Percentiles rank a stretch among this genome's conserved stretches.
Evolutionary conservation across 345 rosid genomes (phyloP).

Genomic region (Moricandia arvensis): DNA sequence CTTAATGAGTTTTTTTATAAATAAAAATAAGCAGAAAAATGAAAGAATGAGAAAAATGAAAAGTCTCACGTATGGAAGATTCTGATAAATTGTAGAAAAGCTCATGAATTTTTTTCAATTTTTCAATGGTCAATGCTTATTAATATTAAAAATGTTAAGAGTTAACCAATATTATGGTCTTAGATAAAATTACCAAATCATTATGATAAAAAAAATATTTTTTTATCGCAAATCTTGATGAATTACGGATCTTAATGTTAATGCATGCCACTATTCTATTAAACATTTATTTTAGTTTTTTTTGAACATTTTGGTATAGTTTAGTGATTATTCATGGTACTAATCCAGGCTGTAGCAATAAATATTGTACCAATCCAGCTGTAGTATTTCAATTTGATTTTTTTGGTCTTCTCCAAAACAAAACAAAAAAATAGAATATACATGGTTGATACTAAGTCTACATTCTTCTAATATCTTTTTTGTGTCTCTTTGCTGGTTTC

Average conservation of each 20-base stretch:
- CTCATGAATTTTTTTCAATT: too few species aligned
- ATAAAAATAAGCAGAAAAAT: too few species aligned
- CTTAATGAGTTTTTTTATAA: too few species aligned
- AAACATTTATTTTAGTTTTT: background rate
- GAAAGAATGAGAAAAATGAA: too few species aligned
- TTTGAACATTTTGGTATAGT: background rate
- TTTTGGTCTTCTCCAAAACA: background rate
- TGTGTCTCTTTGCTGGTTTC: slow-evolving; percentile 7
- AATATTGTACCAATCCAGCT: slow-evolving; percentile 7
- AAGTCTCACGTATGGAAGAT: too few species aligned
- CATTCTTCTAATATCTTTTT: slow-evolving; percentile 5
- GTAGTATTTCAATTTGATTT: background rate
- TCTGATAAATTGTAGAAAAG: too few species aligned
- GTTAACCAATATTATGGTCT: too few species aligned
- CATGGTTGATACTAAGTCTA: background rate
- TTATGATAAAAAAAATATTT: background rate
- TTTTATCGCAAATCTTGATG: background rate
- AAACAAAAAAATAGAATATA: background rate
- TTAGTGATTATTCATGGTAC: background rate
- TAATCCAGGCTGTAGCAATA: slow-evolving; percentile 27
- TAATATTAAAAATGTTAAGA: too few species aligned
- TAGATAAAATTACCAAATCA: too few species aligned
- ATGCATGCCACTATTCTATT: background rate
- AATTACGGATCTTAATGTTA: background rate
- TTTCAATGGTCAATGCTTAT: too few species aligned